Percentiles rank a stretch among this genome's conserved stretches.
Conservation (phyloP, 139 green algal species). For the Chlorella sorokiniana region DNA sequence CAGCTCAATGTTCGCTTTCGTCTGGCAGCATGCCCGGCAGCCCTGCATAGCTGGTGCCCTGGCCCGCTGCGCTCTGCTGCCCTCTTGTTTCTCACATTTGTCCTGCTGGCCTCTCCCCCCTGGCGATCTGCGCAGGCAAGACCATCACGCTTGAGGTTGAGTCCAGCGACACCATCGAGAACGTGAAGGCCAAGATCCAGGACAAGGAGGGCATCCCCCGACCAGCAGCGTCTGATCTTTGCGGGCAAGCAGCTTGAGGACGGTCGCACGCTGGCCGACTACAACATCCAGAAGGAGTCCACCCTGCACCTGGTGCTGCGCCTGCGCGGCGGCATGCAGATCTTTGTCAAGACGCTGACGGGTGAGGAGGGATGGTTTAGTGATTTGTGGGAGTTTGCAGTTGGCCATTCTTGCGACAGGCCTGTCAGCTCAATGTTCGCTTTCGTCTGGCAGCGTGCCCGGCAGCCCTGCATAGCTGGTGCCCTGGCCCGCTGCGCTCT, state of each 20-base stretch:
- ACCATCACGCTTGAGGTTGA: constrained; percentile 82
- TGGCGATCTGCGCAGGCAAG: too few species aligned
- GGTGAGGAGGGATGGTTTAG: too few species aligned
- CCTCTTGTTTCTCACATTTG: not conserved
- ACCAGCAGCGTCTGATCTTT: constrained; percentile 97
- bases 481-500: too few species aligned
- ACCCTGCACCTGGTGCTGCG: constrained; percentile 96
- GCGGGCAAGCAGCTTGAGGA: constrained; percentile 97
- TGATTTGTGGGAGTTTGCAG: too few species aligned
- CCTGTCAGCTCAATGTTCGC: too few species aligned
- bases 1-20: too few species aligned
- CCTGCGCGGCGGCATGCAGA: constrained; percentile 75
- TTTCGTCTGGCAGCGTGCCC: too few species aligned
- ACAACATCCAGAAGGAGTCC: constrained; percentile 98
- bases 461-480: too few species aligned
- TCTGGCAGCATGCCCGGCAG: too few species aligned
- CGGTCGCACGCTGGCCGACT: constrained; percentile 92
- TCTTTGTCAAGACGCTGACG: constrained; percentile 91
- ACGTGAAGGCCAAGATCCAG: constrained; percentile 93
- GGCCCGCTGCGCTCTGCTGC: not conserved
- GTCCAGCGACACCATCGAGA: constrained; percentile 83
- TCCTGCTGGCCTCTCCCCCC: too few species aligned
- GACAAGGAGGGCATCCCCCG: constrained; percentile 93
- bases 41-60: too few species aligned
- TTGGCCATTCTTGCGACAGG: too few species aligned